Conservation (phyloP, 2,329 filamentous ascomycete species). For the Dothideomycetes sp. region DNA sequence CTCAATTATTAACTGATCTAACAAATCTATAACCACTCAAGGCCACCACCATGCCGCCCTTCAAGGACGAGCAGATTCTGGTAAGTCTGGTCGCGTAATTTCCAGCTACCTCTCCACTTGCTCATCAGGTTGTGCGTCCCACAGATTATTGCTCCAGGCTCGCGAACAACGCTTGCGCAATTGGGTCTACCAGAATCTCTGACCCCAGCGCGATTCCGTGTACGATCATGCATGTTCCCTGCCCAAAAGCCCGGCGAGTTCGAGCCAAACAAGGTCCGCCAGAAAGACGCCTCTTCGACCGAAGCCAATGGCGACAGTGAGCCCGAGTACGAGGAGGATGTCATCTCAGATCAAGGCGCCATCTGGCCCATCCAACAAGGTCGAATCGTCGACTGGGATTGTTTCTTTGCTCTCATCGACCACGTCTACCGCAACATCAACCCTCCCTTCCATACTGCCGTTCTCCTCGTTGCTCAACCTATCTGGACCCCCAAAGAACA, state of each 20-base stretch:
- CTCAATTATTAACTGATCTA: too few relatives aligned
- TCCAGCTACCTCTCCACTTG: background rate
- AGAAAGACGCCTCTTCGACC: constrained; percentile 26
- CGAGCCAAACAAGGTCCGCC: constrained; percentile 70
- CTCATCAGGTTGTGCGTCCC: background rate
- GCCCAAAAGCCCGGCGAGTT: constrained; percentile 67
- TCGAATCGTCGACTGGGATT: constrained; percentile 79
- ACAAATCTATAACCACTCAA: too few relatives aligned
- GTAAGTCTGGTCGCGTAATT: constrained; percentile 20
- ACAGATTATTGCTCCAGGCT: constrained; percentile 68
- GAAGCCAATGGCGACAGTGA: constrained; percentile 44
- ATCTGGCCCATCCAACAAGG: constrained; percentile 78
- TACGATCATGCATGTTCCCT: constrained; percentile 89
- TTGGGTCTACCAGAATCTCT: constrained; percentile 83
- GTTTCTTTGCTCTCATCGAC: constrained; percentile 86
- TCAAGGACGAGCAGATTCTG: constrained; percentile 39
- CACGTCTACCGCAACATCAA: constrained; percentile 86
- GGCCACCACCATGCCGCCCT: constrained; percentile 31
- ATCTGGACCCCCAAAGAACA: constrained; percentile 83
- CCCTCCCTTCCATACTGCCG: constrained; percentile 86
- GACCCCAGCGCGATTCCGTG: constrained; percentile 75
- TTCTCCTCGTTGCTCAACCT: constrained; percentile 81
- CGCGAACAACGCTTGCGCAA: constrained; percentile 82
- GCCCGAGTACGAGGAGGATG: constrained; percentile 75
- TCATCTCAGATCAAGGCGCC: constrained; percentile 77